Evolutionary conservation across 805 yeast genomes (phyloP), one percentile per base, ranked within the genome.

Genomic region (Nakazawaea populi): DNA sequence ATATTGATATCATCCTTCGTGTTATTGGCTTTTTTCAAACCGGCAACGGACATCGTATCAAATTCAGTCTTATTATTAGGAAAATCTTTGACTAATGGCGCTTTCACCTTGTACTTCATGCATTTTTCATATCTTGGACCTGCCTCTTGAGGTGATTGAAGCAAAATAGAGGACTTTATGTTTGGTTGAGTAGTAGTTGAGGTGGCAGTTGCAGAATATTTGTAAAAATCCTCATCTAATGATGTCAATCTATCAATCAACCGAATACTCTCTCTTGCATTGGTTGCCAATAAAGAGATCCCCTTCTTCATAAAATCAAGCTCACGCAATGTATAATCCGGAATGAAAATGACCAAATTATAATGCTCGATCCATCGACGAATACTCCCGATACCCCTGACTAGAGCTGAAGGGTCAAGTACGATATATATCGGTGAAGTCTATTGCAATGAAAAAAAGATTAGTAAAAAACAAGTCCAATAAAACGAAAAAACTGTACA

Each of bases 361-460:
- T 71, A 61, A 55, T 70, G 59, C 46, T 72, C 67, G 52, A 75
- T 71, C 90, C 90, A 85, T 57, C 80, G 67, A 60, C 80, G 80
- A 59, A 85, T 72, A 58, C 80, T 81, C 0, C 87, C 88, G 43
- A 85, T 70, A 1, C 89, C 92, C 49, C 83, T 77, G 18, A 82
- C 80, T 54, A 85, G 72, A 2, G 87, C 83, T 6, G 87, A 77
- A 24, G 84, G 86, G 60, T 85, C 91, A 41, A 85, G 58, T 18
- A 85, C 80, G 52, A 84, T 71, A 60, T 73, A 60, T 29, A 50
- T 53, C 32, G 49, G 49, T 40, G 40, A 24, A n/a, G 28, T 32
- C 42, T 42, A 2, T 42, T 18, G n/a, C 31, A 12, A 32, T 32
- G 35, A 32, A 9, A 32, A 32, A 11, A 32, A 32, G 35, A 11